Conservation (phyloP, 441 rosid species). For the Theobroma grandiflorum region DNA sequence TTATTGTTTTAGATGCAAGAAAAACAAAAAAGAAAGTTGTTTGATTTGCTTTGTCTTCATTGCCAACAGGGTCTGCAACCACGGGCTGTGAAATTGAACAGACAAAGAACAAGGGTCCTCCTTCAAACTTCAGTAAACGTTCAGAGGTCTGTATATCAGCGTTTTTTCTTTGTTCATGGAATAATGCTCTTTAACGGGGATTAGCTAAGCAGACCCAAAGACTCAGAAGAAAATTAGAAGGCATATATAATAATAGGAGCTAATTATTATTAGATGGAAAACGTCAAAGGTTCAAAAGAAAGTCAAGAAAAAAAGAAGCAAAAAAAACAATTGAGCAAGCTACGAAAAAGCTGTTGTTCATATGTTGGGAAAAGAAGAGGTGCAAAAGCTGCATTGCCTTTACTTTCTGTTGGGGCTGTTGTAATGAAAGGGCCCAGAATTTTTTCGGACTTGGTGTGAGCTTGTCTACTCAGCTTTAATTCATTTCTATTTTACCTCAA, state of each 20-base stretch:
- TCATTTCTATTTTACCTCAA: slow-evolving; percentile 7
- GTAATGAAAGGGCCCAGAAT: slow-evolving; percentile 20
- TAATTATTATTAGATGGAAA: background rate
- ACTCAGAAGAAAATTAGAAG: background rate
- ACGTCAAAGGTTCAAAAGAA: slow-evolving; percentile 30
- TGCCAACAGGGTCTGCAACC: slow-evolving; percentile 34
- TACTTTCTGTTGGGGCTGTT: slow-evolving; percentile 35
- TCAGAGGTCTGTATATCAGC: slow-evolving; percentile 44
- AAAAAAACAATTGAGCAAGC: background rate
- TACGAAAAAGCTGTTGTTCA: slow-evolving; percentile 28
- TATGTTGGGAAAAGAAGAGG: slow-evolving; percentile 34
- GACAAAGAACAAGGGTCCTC: slow-evolving; percentile 47
- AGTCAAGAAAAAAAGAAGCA: slow-evolving; percentile 25
- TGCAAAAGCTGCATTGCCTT: slow-evolving; percentile 36
- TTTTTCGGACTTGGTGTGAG: slow-evolving; percentile 12
- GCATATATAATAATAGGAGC: background rate
- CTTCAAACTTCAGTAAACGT: slow-evolving; percentile 37
- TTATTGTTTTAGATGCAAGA: background rate
- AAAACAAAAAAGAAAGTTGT: background rate
- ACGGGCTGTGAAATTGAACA: slow-evolving; percentile 46
- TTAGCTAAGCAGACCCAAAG: background rate
- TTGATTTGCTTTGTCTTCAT: background rate
- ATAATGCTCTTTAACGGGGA: background rate
- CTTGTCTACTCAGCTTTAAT: slow-evolving; percentile 4
- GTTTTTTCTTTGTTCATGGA: background rate